Evolutionary conservation across 192 early-diverging fungal species (phyloP), one percentile per base, ranked within the genome.

Genomic region (Paraglomus brasilianum): DNA sequence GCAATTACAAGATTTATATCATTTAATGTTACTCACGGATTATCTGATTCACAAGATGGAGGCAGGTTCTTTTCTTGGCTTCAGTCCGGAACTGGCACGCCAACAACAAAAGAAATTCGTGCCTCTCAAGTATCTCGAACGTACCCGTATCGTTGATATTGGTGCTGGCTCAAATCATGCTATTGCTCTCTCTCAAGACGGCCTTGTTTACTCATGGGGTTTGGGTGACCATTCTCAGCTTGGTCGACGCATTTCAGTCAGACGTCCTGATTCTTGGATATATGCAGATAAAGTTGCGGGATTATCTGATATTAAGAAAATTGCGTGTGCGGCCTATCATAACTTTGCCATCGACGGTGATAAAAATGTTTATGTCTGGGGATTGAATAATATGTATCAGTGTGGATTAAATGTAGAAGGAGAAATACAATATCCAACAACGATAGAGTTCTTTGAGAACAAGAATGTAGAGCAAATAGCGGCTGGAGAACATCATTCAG

Each of bases 371-470:
- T 93, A 82, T 67, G 82, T 86, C 9, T 95, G 92, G 87, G 96
- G 96, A 15, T 80, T 95, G 55, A 98, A 98, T 76, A 95, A 94
- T 66, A 91, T 89, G 72, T 86, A 85, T 49, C 96, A 98, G 78
- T 88, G 93, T 64, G 94, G 94, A 56, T 48, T 66, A 49, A 56
- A 69, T 22, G 64, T 72, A 17, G 77, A 80, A 1, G 79, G 78
- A 70, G 59, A 80, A 40, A 76, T 90, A 24, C 75, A 86, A 4
- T 75, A 79, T 44, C 89, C 91, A 5, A 78, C 83, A 8, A 67
- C 56, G 1, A 80, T 96, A 13, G 73, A 84, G 6, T 80, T 82
- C 0, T 76, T 88, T 7, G 52, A 78, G 5, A 67, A 72, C 5
- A 73, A 78, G 36, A 77, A 71, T 39, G 76, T 93, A 49, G 72